Evolutionary conservation across 2,329 filamentous ascomycete genomes (phyloP), one percentile per base, ranked within the genome.

Genomic region (Aspergillus clavatus): DNA sequence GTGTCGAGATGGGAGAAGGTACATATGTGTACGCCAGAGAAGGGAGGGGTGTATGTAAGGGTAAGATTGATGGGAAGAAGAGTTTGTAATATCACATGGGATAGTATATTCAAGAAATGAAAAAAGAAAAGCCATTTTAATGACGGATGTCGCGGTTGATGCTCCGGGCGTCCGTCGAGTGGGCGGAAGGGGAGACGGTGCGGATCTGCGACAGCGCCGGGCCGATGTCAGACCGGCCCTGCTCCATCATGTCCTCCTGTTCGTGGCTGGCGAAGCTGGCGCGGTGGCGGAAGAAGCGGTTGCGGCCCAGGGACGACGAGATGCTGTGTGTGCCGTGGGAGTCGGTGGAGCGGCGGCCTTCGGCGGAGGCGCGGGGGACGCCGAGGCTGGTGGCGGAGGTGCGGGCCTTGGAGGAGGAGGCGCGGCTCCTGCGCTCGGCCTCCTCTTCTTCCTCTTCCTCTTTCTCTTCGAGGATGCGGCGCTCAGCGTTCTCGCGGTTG

Each of bases 241-340:
- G 71, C 43, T 73, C 74, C 53, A 70, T 66, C 45, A 76, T 54
- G 47, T 75, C 67, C 2, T 61, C 69, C 7, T 71, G 56, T 26
- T 59, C 58, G 7, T 51, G 55, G 39, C 51, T 54, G 41, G 54
- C 44, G 39, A 52, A 59, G 21, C n/a, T n/a, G n/a, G 57, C 65
- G 43, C 63, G 64, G n/a, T 79, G 74, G 27, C 74, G 68, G 63
- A 86, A 81, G 68, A 85, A 84, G 2, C 81, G 74, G 51, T 82
- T 83, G 5, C 77, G 74, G 46, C 81, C 78, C 5, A 69, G 67
- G 4, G 72, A 66, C 16, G 72, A 66, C 16, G 52, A 59, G 23
- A 60, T 57, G 52, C 54, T 71, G 47, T 53, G 61, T 54, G 56
- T 53, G 47, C 59, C 56, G 37, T 54, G 46, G 4, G 61, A 60